Evolutionary conservation across 768 basidiomycete genomes (phyloP).

Genomic region (Mycena pura): DNA sequence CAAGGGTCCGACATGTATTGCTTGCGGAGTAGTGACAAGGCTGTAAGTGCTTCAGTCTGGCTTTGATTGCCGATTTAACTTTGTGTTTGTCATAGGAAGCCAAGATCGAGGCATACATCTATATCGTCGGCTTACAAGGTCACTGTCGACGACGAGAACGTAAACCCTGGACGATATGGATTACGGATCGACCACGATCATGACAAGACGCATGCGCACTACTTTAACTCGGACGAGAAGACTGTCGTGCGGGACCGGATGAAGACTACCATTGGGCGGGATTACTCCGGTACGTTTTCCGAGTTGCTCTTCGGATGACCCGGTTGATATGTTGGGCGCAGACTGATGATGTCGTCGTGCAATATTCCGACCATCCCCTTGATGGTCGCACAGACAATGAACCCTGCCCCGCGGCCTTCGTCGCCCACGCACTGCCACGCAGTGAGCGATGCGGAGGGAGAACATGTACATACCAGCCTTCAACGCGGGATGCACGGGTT

Average conservation of each 20-base stretch:
- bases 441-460: slow-evolving; percentile 84
- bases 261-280: slow-evolving; percentile 97
- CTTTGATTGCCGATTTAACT: slow-evolving; percentile 37
- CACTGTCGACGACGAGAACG: slow-evolving; percentile 90
- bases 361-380: slow-evolving; percentile 97
- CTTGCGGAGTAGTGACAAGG: slow-evolving; percentile 72
- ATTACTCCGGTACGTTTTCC: slow-evolving; percentile 78
- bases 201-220: slow-evolving; percentile 88
- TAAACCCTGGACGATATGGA: slow-evolving; percentile 91
- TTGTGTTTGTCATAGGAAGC: slow-evolving; percentile 67
- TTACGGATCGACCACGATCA: slow-evolving; percentile 92
- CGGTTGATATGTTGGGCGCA: slow-evolving; percentile 39
- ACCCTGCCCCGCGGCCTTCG: slow-evolving; percentile 92
- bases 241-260: slow-evolving; percentile 92
- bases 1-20: slow-evolving; percentile 92
- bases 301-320: not conserved
- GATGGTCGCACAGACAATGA: slow-evolving; percentile 95
- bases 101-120: slow-evolving; percentile 95
- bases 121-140: slow-evolving; percentile 92
- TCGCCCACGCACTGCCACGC: slow-evolving; percentile 91
- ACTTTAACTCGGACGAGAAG: slow-evolving; percentile 92
- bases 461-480: slow-evolving; percentile 85
- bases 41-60: slow-evolving; percentile 49
- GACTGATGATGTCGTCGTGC: slow-evolving; percentile 87
- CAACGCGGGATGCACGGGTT: slow-evolving; percentile 78